Percentiles rank a stretch among this genome's conserved stretches.
phyloP scores from a whole-genome alignment of 2,329 filamentous ascomycete genomes.

The Fusarium redolens region DNA sequence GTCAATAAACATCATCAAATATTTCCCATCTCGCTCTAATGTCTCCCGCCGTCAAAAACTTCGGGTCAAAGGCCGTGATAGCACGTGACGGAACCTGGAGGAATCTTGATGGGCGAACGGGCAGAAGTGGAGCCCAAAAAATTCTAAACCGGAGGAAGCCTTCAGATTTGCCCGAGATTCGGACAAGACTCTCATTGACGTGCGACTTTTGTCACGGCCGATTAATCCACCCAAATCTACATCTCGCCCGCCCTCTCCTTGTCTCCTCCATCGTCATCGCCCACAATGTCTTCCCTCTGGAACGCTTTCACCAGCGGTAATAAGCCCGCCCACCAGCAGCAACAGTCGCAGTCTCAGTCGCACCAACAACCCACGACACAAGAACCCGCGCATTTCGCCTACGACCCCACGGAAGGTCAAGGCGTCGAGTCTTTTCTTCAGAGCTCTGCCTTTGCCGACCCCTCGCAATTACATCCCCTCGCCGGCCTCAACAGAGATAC shows the following conservation, averaged over 20 bases:
- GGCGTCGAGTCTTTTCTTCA: conserved; percentile 90
- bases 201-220: conserved; percentile 39
- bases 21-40: not conserved
- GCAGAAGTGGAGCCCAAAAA: conserved; percentile 46
- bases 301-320: conserved; percentile 71
- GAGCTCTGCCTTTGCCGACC: conserved; percentile 82
- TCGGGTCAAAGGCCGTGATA: conserved; percentile 6
- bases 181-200: conserved; percentile 38
- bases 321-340: conserved; percentile 57
- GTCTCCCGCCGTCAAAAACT: not conserved
- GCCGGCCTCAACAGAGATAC: conserved; percentile 92
- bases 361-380: conserved; percentile 53
- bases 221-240: conserved; percentile 26
- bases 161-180: conserved; percentile 42
- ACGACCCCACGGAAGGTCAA: conserved; percentile 78
- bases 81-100: conserved; percentile 32
- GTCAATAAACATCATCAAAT: not conserved
- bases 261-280: conserved; percentile 19
- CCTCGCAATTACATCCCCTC: conserved; percentile 89
- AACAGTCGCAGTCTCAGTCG: conserved; percentile 55
- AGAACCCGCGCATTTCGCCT: conserved; percentile 65
- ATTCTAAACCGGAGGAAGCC: conserved; percentile 43
- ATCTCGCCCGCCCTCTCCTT: conserved; percentile 32
- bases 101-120: conserved; percentile 25
- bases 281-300: conserved; percentile 69